These are phyloP conservation scores for Candida odintsovae DNA, from an alignment of 805 yeast genomes.

Conservation along the genomic window DNA sequence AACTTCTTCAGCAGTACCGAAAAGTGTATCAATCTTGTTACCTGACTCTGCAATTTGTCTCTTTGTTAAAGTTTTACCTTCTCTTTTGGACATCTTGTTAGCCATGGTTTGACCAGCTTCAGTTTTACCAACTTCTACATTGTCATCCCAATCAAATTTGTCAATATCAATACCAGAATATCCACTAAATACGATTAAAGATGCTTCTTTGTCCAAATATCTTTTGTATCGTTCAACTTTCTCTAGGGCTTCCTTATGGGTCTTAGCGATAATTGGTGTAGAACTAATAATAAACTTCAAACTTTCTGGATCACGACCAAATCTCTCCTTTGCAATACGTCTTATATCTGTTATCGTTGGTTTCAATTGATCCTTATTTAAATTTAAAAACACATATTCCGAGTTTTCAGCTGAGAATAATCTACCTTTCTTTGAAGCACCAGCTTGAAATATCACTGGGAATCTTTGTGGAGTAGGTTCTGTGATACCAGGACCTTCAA, in stretches of 20 bases:
- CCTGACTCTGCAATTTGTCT: not conserved
- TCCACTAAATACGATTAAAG: conserved; percentile 33
- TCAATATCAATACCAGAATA: conserved; percentile 36
- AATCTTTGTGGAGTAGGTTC: conserved; percentile 37
- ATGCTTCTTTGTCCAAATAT: conserved; percentile 31
- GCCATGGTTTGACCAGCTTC: conserved; percentile 8
- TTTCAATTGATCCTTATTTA: conserved; percentile 23
- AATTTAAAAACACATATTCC: conserved; percentile 31
- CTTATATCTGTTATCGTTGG: conserved; percentile 26
- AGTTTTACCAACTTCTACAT: conserved; percentile 15
- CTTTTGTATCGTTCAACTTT: conserved; percentile 25
- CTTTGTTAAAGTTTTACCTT: not conserved
- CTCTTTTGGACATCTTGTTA: not conserved
- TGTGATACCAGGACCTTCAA: conserved; percentile 34
- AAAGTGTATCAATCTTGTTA: conserved; percentile 6
- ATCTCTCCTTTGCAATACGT: conserved; percentile 25
- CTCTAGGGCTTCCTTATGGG: conserved; percentile 32
- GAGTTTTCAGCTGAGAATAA: conserved; percentile 37
- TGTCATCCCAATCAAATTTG: conserved; percentile 27
- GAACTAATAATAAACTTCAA: conserved; percentile 30
- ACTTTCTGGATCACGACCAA: conserved; percentile 28
- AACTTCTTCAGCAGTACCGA: conserved; percentile 31
- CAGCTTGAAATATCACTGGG: conserved; percentile 38
- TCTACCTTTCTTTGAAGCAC: conserved; percentile 32
- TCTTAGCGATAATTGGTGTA: conserved; percentile 28